Evolutionary conservation across 1,284 basidiomycete species (phyloP), one percentile per base, ranked within the genome.

Genomic region (Exsudoporus floridanus): DNA sequence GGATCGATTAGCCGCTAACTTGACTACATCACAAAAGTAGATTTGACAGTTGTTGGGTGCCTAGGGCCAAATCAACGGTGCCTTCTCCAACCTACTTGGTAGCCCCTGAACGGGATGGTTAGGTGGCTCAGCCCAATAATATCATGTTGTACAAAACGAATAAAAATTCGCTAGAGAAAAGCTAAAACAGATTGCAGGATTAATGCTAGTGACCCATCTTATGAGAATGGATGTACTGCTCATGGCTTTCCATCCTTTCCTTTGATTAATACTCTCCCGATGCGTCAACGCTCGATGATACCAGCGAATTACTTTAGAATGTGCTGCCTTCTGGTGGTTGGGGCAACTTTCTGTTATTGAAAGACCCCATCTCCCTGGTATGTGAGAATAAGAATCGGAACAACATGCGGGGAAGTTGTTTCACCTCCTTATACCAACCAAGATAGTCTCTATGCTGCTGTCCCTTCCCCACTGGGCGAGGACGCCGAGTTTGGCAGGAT

Each of bases 371-470:
- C 71, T 97, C 94, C 74, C 94, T 98, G 63, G 35, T 7, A 42
- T 12, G 16, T 39, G 14, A 46, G 13, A 5, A 52, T 55, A 33
- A 60, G 36, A 25, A 30, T 13, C 36, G 14, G 18, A 30, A 37
- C 7, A 18, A 52, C 35, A 28, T 1, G 12, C 4, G 13, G 8
- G 27, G 35, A 16, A 35, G 34, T 37, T 38, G 12, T 4, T 34
- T 64, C 57, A 94, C 94, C 83, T 87, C 65, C 94, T 79, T 62
- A 98, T 89, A 72, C 94, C 90, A 18, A 96, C 90, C n/a, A 97
- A 77, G 7, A 97, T 75, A 5, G 82, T 90, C 77, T 97, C 94
- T 60, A 98, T 82, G 58, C 87, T 93, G 62, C 79, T 81, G 51
- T 81, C 82, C 55, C 87, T 77, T 52, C 73, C 81, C 94, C 94